These are phyloP conservation scores for Serendipita indica DNA, from an alignment of 768 basidiomycete genomes.

Conservation along the genomic window DNA sequence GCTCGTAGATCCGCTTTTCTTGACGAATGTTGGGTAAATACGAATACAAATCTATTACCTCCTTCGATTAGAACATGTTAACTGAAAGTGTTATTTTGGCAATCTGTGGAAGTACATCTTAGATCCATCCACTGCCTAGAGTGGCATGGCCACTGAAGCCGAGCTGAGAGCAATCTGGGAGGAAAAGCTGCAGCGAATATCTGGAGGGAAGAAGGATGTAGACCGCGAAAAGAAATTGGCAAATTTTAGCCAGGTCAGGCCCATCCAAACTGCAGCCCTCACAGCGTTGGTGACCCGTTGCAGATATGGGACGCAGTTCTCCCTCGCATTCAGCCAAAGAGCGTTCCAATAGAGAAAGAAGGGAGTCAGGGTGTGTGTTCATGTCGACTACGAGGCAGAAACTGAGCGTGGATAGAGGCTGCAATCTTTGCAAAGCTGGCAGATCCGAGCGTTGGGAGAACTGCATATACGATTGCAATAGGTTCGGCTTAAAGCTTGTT, in stretches of 20 bases:
- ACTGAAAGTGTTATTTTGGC: too few relatives aligned
- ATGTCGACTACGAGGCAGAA: not conserved
- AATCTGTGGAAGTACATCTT: not conserved
- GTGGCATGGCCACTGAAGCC: not conserved
- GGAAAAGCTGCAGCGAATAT: not conserved
- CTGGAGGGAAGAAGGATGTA: not conserved
- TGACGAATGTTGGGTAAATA: not conserved
- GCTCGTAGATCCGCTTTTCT: constrained; percentile 22
- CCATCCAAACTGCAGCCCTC: not conserved
- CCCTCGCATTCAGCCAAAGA: not conserved
- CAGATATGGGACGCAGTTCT: constrained; percentile 4
- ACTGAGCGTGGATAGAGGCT: not conserved
- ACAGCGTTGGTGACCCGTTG: too few relatives aligned
- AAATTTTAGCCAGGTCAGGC: not conserved
- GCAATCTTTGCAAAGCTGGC: not conserved
- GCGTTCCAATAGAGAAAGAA: not conserved
- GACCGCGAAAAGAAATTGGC: not conserved
- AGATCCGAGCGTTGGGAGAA: not conserved
- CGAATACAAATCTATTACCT: too few relatives aligned
- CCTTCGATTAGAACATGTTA: too few relatives aligned
- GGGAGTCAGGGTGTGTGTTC: not conserved
- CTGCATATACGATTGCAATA: not conserved
- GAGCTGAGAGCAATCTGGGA: not conserved
- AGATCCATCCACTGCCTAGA: not conserved
- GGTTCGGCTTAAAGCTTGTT: not conserved